A percentile compares a stretch with the other conserved stretches of the same genome.
phyloP scores from a whole-genome alignment of 2,329 filamentous ascomycete genomes.

The Ascochyta clinopodiicola region DNA sequence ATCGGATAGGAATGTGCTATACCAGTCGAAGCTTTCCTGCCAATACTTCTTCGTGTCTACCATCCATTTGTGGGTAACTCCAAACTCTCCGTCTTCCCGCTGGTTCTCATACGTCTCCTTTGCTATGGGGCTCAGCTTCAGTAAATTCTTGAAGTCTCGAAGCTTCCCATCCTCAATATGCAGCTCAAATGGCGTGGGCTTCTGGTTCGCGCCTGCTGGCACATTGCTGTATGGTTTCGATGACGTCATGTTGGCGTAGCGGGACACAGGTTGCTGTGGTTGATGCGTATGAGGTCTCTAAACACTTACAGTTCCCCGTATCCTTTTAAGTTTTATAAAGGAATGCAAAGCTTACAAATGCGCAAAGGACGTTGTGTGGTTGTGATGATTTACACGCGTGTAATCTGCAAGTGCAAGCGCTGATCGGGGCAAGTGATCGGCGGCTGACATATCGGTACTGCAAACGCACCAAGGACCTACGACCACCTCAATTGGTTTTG shows the following conservation, averaged over 20 bases:
- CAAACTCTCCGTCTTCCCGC: slow-evolving; percentile 37
- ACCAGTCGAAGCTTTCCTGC: slow-evolving; percentile 46
- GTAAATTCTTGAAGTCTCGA: slow-evolving; percentile 37
- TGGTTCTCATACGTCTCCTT: slow-evolving; percentile 41
- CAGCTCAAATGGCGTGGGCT: slow-evolving; percentile 34
- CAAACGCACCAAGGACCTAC: neutral
- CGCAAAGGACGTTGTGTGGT: neutral
- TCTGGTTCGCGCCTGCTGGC: slow-evolving; percentile 22
- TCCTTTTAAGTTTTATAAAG: neutral
- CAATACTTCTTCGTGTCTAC: slow-evolving; percentile 37
- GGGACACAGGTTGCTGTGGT: neutral
- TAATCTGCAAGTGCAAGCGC: slow-evolving; percentile 1
- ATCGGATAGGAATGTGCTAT: neutral
- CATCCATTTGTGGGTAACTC: slow-evolving; percentile 42
- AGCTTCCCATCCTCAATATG: slow-evolving; percentile 37
- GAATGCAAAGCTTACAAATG: slow-evolving; percentile 7
- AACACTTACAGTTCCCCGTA: neutral
- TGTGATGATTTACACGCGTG: slow-evolving; percentile 11
- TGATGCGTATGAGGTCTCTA: neutral
- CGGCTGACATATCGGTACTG: neutral
- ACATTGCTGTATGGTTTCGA: slow-evolving; percentile 23
- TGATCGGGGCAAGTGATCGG: slow-evolving; percentile 5
- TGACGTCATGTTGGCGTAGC: slow-evolving; percentile 20
- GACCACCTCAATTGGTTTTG: neutral
- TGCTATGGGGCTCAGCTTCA: slow-evolving; percentile 38